Evolutionary conservation across 2,329 filamentous ascomycete species (phyloP), one percentile per base, ranked within the genome.

Genomic region (Fusarium papillatum): DNA sequence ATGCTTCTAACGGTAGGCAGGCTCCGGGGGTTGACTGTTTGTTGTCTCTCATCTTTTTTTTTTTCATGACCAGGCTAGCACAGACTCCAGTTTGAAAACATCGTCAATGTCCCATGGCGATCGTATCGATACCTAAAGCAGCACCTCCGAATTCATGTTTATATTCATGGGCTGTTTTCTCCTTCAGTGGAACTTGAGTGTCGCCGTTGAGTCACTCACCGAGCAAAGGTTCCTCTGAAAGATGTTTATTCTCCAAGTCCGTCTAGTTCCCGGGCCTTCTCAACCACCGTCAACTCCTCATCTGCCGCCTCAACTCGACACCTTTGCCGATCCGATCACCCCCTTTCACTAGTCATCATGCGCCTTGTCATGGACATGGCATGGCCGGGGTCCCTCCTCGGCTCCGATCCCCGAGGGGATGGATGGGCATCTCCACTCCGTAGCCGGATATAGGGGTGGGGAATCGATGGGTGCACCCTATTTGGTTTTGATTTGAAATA

Each of bases 201-300:
- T 48, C 22, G 16, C 24, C 16, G 16, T 29, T 50, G 24, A 50
- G 24, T 50, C 46, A 29, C 17, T 13, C 46, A 19, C 46, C 46
- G 46, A 26, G 16, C 46, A 50, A 29, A 26, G 24, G 24, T 7
- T 50, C 9, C 31, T 59, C 4, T 38, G 17, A 24, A 60, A 36
- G 36, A 60, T 60, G 13, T 5, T 8, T 26, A 50, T 17, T 46
- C 13, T 8, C 55, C 16, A 60, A 60, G 4, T 17, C 63, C 48
- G 63, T 55, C 46, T 39, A 65, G 63, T 65, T 65, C 48, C 63
- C 63, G 63, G 31, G 34, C 13, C 36, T 26, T 29, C 46, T 22
- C 10, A 19, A 16, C 43, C 29, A 13, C 34, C 34, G 14, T 29
- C 46, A 29, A 29, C 46, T 50, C 46, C 36, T 26, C 57, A 19